phyloP scores from a whole-genome alignment of 2,329 filamentous ascomycete genomes.

The Stachybotrys chartarum region DNA sequence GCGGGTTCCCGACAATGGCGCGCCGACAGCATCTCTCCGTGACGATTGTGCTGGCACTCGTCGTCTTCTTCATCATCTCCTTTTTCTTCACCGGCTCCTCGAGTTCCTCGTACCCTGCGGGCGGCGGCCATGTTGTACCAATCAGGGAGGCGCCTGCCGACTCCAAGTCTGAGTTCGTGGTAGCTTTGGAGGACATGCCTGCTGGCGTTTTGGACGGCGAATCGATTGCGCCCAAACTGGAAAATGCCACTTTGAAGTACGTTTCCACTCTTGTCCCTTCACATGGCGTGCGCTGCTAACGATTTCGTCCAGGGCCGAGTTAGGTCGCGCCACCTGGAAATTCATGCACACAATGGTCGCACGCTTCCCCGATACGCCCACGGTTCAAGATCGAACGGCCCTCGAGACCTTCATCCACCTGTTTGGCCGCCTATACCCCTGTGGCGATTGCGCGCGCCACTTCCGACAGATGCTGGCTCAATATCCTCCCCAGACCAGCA shows the following conservation, averaged over 20 bases:
- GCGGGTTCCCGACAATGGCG: slow-evolving; percentile 33
- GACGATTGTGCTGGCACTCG: slow-evolving; percentile 46
- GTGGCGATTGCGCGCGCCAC: slow-evolving; percentile 62
- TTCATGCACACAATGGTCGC: slow-evolving; percentile 66
- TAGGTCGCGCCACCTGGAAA: slow-evolving; percentile 63
- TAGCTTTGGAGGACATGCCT: slow-evolving; percentile 36
- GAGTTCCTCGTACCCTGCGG: slow-evolving; percentile 13
- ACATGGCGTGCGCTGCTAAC: slow-evolving; percentile 4
- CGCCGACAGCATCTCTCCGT: slow-evolving; percentile 46
- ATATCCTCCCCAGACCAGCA: slow-evolving; percentile 59
- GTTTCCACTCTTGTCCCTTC: slow-evolving; percentile 10
- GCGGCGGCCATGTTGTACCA: slow-evolving; percentile 12
- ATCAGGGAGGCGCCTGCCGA: slow-evolving; percentile 13
- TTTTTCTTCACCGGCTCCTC: slow-evolving; percentile 48
- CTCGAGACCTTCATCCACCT: slow-evolving; percentile 59
- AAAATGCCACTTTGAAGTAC: slow-evolving; percentile 75
- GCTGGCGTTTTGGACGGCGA: slow-evolving; percentile 53
- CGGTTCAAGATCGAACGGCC: slow-evolving; percentile 52
- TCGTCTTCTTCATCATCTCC: slow-evolving; percentile 49
- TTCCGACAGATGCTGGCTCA: slow-evolving; percentile 55
- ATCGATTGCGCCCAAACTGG: slow-evolving; percentile 72
- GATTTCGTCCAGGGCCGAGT: slow-evolving; percentile 42
- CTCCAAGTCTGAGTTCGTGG: slow-evolving; percentile 19
- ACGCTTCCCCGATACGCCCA: slow-evolving; percentile 59
- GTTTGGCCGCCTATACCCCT: slow-evolving; percentile 63